phyloP scores from a whole-genome alignment of 176 grass and related monocot genomes.

The Canna indica region DNA sequence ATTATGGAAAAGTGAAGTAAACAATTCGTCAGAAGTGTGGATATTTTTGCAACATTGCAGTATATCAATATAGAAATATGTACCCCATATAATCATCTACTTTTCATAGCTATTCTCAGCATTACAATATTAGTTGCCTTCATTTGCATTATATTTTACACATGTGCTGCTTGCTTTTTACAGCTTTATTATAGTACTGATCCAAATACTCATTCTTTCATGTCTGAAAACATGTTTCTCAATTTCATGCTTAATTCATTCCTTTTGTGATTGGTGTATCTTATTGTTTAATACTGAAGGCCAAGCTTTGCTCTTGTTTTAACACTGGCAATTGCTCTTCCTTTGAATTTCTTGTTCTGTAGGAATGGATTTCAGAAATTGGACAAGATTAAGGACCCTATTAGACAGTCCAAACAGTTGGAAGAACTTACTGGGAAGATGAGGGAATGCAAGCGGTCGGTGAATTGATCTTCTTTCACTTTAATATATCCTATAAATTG shows the following conservation, averaged over 20 bases:
- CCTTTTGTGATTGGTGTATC: not conserved
- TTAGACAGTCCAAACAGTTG: conserved; percentile 79
- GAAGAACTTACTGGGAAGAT: conserved; percentile 94
- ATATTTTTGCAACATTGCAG: no score
- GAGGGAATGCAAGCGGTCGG: conserved; percentile 93
- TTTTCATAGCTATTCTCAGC: no score
- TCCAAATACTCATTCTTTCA: not conserved
- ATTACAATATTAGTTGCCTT: no score
- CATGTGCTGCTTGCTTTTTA: not conserved
- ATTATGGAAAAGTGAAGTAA: no score
- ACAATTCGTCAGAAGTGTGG: no score
- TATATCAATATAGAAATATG: no score
- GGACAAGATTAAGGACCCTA: conserved; percentile 96
- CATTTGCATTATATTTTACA: not conserved
- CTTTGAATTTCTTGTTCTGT: conserved; percentile 14
- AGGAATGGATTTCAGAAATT: conserved; percentile 98
- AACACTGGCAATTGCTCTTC: not conserved
- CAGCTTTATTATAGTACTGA: not conserved
- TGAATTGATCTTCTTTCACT: not conserved
- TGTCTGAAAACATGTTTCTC: not conserved
- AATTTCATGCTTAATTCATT: not conserved
- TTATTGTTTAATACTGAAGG: not conserved
- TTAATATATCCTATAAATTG: not conserved
- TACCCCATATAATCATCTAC: no score
- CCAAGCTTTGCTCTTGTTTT: not conserved